phyloP scores from a whole-genome alignment of 441 rosid species.

The Euphorbia celastroides region DNA sequence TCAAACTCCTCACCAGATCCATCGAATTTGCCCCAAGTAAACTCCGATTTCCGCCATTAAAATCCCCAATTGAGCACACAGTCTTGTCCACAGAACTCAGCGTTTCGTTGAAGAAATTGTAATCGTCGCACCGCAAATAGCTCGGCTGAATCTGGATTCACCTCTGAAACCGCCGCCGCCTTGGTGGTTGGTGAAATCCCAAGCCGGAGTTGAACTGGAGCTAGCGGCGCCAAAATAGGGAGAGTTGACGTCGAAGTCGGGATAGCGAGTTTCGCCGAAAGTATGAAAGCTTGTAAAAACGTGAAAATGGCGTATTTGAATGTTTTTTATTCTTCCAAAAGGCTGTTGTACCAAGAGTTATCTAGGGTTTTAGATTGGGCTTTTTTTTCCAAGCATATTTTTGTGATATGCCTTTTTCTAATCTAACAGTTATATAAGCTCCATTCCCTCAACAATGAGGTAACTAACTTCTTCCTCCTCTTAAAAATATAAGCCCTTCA shows the following conservation, averaged over 20 bases:
- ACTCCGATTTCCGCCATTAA: conserved; percentile 42
- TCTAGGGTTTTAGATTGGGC: no score
- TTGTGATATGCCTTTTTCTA: no score
- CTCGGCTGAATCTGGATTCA: conserved; percentile 43
- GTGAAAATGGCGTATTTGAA: no score
- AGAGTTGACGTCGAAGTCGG: conserved; percentile 70
- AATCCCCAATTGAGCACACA: conserved; percentile 37
- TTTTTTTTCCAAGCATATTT: no score
- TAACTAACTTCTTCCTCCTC: no score
- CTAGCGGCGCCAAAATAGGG: conserved; percentile 72
- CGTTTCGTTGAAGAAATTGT: conserved; percentile 57
- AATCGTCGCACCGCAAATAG: conserved; percentile 65
- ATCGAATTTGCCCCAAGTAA: conserved; percentile 37
- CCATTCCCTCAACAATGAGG: no score
- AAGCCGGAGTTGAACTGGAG: conserved; percentile 90
- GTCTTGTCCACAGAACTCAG: conserved; percentile 32
- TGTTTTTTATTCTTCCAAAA: no score
- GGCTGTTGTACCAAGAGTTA: no score
- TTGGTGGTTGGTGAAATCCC: conserved; percentile 62
- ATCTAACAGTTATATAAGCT: no score
- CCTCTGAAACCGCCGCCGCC: conserved; percentile 28
- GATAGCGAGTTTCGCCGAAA: conserved; percentile 50
- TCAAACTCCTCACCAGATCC: conserved; percentile 54
- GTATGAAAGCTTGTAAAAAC: no score
- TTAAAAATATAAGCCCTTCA: no score